These are phyloP conservation scores for Vigna mungo DNA, from an alignment of 306 rosid species.

Conservation along the genomic window DNA sequence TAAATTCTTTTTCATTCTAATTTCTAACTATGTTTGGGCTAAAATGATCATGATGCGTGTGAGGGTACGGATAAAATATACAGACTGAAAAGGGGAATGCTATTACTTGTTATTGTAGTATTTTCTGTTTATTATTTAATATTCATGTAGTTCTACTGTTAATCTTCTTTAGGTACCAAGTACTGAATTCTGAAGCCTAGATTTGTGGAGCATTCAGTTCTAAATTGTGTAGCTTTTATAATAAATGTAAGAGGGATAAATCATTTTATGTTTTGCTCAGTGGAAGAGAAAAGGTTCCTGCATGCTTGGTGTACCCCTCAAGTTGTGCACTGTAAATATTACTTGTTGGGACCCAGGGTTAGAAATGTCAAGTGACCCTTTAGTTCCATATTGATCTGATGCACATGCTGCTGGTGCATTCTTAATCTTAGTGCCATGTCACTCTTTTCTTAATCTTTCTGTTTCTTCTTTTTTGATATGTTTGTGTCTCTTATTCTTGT, in stretches of 20 bases:
- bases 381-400: slow-evolving; percentile 18
- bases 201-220: slow-evolving; percentile 12
- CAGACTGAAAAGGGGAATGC: not conserved
- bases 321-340: not conserved
- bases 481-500: slow-evolving; percentile 12
- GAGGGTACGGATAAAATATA: slow-evolving; percentile 17
- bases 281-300: slow-evolving; percentile 4
- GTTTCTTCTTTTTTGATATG: slow-evolving; percentile 18
- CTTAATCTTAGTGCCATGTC: slow-evolving; percentile 8
- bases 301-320: not conserved
- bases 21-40: not conserved
- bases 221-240: slow-evolving; percentile 22
- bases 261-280: not conserved
- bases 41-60: slow-evolving; percentile 4
- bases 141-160: not conserved
- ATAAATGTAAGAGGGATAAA: not conserved
- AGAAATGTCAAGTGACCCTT: slow-evolving; percentile 1
- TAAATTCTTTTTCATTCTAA: slow-evolving; percentile 15
- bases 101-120: not conserved
- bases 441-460: not conserved
- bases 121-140: slow-evolving; percentile 19
- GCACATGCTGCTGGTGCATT: slow-evolving; percentile 24
- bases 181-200: not conserved
- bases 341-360: slow-evolving; percentile 17
- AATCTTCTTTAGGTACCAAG: slow-evolving; percentile 25